phyloP scores from a whole-genome alignment of 1,284 basidiomycete genomes.

The Erythrobasidium hasegawianum region DNA sequence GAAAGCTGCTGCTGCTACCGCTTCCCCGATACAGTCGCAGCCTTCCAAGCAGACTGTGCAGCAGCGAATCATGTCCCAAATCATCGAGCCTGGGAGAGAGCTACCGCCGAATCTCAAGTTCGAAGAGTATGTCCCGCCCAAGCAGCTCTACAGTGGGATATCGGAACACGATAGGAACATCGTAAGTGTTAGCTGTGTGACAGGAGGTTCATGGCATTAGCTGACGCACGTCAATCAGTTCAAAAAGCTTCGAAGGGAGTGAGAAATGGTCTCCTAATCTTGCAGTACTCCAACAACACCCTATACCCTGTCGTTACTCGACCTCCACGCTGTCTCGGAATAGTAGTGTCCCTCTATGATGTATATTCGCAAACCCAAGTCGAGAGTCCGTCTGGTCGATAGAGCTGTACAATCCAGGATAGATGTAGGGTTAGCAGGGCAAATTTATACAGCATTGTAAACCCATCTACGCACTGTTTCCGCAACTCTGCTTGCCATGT shows the following conservation, averaged over 20 bases:
- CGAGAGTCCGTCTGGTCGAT: slow-evolving; percentile 34
- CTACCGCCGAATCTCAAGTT: slow-evolving; percentile 39
- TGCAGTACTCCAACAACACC: background rate
- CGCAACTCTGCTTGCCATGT: slow-evolving; percentile 34
- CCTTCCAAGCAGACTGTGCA: background rate
- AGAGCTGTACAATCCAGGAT: slow-evolving; percentile 12
- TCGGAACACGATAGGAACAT: slow-evolving; percentile 37
- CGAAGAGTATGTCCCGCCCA: slow-evolving; percentile 38
- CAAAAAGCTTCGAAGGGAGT: slow-evolving; percentile 18
- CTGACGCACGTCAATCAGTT: slow-evolving; percentile 11
- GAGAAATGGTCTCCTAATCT: too few relatives aligned
- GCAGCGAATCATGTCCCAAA: too few relatives aligned
- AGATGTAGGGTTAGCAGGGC: background rate
- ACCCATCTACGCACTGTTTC: slow-evolving; percentile 25
- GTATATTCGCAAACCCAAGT: slow-evolving; percentile 33
- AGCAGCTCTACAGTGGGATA: slow-evolving; percentile 38
- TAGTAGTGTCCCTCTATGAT: slow-evolving; percentile 28
- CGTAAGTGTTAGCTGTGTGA: slow-evolving; percentile 22
- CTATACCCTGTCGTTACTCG: background rate
- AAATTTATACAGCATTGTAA: background rate
- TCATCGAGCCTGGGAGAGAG: background rate
- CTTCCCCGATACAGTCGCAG: slow-evolving; percentile 2
- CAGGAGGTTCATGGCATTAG: background rate
- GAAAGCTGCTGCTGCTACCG: background rate
- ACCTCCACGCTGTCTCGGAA: slow-evolving; percentile 18